Evolutionary conservation across 331 rosid genomes (phyloP).

Genomic region (Prunus yedoensis): DNA sequence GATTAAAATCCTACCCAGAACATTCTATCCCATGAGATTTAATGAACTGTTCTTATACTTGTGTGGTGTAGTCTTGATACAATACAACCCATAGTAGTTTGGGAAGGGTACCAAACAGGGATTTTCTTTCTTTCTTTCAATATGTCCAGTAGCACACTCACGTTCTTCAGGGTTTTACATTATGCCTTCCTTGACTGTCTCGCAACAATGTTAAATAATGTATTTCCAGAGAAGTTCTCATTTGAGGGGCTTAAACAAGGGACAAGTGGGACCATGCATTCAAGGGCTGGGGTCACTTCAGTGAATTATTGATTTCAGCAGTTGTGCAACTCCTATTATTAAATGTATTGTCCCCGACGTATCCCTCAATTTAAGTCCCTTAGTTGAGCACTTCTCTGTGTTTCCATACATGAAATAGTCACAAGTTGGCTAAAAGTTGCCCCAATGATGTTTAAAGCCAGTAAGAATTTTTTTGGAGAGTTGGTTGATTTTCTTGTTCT

Average conservation of each 20-base stretch:
- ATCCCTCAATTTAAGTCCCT: not conserved
- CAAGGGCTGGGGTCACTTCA: not conserved
- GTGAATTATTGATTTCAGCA: not conserved
- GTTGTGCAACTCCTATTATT: not conserved
- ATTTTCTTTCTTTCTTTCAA: not conserved
- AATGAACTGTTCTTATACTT: not conserved
- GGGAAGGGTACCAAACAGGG: not conserved
- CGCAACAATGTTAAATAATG: not conserved
- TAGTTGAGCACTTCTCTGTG: not conserved
- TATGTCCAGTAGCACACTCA: not conserved
- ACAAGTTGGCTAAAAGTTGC: constrained; percentile 5
- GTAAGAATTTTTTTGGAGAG: not conserved
- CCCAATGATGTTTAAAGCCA: constrained; percentile 9
- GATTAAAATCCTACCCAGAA: not conserved
- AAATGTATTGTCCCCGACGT: not conserved
- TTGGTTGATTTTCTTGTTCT: constrained; percentile 18
- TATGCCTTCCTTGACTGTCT: not conserved
- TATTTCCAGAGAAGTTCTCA: not conserved
- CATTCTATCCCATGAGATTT: not conserved
- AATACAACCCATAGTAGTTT: not conserved
- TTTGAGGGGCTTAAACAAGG: not conserved
- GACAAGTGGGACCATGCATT: not conserved
- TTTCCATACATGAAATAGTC: not conserved
- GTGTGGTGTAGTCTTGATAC: not conserved
- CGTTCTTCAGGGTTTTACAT: not conserved